phyloP scores from a whole-genome alignment of 441 rosid genomes.

The Melastoma candidum region DNA sequence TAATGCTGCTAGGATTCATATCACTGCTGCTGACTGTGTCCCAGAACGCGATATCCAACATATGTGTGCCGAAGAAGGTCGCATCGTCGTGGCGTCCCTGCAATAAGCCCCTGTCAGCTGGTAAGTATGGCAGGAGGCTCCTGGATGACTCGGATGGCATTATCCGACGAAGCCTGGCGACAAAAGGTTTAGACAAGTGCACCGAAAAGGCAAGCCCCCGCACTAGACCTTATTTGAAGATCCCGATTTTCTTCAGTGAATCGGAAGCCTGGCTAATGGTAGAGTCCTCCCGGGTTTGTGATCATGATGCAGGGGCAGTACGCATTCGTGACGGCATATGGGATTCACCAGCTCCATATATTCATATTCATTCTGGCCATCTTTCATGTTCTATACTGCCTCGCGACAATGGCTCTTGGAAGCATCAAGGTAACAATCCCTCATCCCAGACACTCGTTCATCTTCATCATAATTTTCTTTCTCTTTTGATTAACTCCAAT shows the following conservation, averaged over 20 bases:
- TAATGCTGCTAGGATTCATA: too few relatives aligned
- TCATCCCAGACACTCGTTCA: too few relatives aligned
- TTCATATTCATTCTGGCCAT: constrained; percentile 14
- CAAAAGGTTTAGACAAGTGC: constrained; percentile 42
- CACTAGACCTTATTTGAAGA: not conserved
- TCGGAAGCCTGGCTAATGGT: too few relatives aligned
- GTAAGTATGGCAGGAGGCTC: constrained; percentile 26
- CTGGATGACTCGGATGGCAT: constrained; percentile 25
- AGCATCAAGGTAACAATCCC: constrained; percentile 5
- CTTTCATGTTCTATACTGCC: constrained; percentile 15
- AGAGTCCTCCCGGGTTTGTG: too few relatives aligned
- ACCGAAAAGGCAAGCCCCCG: constrained; percentile 25
- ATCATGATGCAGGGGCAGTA: constrained; percentile 8
- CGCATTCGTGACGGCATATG: constrained; percentile 13
- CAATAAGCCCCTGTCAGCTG: too few relatives aligned
- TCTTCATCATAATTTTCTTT: too few relatives aligned
- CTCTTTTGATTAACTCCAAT: too few relatives aligned
- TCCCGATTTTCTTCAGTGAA: too few relatives aligned
- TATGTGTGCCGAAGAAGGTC: too few relatives aligned
- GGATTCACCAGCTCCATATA: constrained; percentile 19
- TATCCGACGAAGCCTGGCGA: constrained; percentile 46
- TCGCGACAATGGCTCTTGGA: constrained; percentile 12
- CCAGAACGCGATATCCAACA: too few relatives aligned
- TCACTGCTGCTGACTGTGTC: too few relatives aligned
- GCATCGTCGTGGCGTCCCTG: too few relatives aligned